Evolutionary conservation across 768 basidiomycete genomes (phyloP), one percentile per base, ranked within the genome.

Genomic region (Pholiota microspora): DNA sequence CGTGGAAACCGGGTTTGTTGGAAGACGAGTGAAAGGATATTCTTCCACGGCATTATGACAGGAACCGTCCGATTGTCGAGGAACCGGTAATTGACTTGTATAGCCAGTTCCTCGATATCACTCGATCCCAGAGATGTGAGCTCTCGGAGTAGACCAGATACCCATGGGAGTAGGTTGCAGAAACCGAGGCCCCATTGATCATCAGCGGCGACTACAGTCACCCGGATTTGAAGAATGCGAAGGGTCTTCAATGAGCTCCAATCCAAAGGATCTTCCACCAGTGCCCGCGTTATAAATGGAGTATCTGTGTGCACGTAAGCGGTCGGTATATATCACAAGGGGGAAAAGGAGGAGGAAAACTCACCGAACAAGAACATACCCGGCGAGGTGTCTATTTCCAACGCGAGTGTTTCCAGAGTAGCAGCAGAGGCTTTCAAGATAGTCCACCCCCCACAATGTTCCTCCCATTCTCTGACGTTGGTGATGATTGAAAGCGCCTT

Each of bases 61-160:
- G 51, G 40, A 25, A 42, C 16, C 27, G 40, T 24, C 2, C 13
- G 15, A 7, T 21, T n/a, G 28, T 38, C 35, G 12, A 13, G n/a
- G 27, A 56, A 46, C 34, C 12, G 24, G 35, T 51, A 51, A 36
- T 56, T 51, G 13, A 40, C 55, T n/a, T 56, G 55, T 7, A 56
- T 45, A 18, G 46, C 29, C 21, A 56, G 13, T 36, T 56, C 55
- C 13, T 56, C 55, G 25, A 51, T 21, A 21, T 31, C 18, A n/a
- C 18, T 42, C 25, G 40, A n/a, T 6, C 23, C 45, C 2, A 51
- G 27, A 24, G 56, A 48, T 7, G 51, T 31, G 4, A 52, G 21
- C 23, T 25, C 38, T 25, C 31, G 29, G 3, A 57, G 46, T 2
- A 46, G 18, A 4, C 36, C 38, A 18, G 46, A 29, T 7, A 57